Base-by-base conservation (phyloP, 305 asterid genomes). In the Euphrasia arctica region DNA sequence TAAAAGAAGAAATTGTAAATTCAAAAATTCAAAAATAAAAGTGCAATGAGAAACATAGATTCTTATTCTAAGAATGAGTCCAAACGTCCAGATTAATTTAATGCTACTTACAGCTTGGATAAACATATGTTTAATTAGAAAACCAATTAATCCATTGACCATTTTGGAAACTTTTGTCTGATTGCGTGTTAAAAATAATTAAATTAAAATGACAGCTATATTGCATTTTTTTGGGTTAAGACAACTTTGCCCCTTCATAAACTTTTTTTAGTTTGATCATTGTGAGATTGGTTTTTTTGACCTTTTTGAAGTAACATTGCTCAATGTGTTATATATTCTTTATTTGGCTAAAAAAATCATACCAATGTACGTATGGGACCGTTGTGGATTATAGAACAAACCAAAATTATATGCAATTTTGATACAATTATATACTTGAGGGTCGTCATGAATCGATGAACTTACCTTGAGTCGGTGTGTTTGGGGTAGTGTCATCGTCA, bases 121-220 rank as follows among this genome's bases (percentile, higher is more conserved):
- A 59, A 62, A 64, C 8, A 68, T 58, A 47, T 50, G 57, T 12
- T 60, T 54, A 34, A 29, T 14, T 13, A 13, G 50, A 61, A 57
- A 65, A 60, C 54, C 6, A 59, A 73, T 74, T 71, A 72, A 45
- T 50, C 77, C 78, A 79, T 81, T 79, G 90, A 81, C 90, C 72
- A 72, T 54, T 72, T 70, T 83, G 62, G 60, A 62, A 68, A 64
- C 58, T 66, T 71, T 74, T 72, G 81, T 79, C 74, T 51, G 78
- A 60, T 74, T 66, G 29, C 66, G 65, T 52, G 45, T 2, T 12
- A 0, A 11, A 57, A 56, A 29, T n/a, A 56, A 5, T 2, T 6
- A 5, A 41, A 34, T 25, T 42, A 64, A n/a, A 56, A 42, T 70
- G 75, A 62, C 79, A 77, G 75, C 80, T 74, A 63, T 54, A 0